Evolutionary conservation across 148 eudicot genomes (phyloP), one percentile per base, ranked within the genome.

Genomic region (Rhododendron henanense): DNA sequence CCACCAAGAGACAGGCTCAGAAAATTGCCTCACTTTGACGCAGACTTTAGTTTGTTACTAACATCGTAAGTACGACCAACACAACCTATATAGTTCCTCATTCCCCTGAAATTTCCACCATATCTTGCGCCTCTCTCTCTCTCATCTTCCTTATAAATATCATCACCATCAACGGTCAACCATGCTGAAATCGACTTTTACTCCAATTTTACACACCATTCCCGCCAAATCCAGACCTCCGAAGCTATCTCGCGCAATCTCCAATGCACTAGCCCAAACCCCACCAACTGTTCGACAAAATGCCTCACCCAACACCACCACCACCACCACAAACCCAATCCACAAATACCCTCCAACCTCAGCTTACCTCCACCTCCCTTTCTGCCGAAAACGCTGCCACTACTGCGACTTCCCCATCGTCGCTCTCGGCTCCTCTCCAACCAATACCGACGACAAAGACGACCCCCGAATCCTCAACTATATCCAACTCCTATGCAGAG

Each of bases 311-410:
- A 86, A 87, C 85, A 85, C 81, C 51, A 4, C 89, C 53, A 81
- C 90, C 53, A 81, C 90, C 53, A 81, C 85, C 47, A 39, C 45
- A 28, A 61, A 85, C 39, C 91, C 90, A 1, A 81, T 87, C 1
- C 88, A 84, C 87, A 89, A 85, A n/a, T 91, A 85, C 81, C 95
- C 94, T 85, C 98, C 99, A 18, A 88, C 95, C 83, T 95, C 99
- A 33, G 98, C 97, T 78, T 96, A 96, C 85, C 51, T 96, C 41
- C 99, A 96, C 91, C 98, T 96, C 82, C 99, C 99, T 10, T 96
- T 96, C 93, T 96, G 99, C 80, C 92, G 99, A 7, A 95, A 95
- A 83, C 98, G 99, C 84, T 96, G 99, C 89, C 95, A 96, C 89
- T 96, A 95, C 90, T 96, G 99, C 31, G 98, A 96, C 81, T 96